Percentiles rank a stretch among this genome's conserved stretches.
These are phyloP conservation scores for Penicillium frequentans DNA, from an alignment of 2,329 filamentous ascomycete genomes.

Conservation along the genomic window DNA sequence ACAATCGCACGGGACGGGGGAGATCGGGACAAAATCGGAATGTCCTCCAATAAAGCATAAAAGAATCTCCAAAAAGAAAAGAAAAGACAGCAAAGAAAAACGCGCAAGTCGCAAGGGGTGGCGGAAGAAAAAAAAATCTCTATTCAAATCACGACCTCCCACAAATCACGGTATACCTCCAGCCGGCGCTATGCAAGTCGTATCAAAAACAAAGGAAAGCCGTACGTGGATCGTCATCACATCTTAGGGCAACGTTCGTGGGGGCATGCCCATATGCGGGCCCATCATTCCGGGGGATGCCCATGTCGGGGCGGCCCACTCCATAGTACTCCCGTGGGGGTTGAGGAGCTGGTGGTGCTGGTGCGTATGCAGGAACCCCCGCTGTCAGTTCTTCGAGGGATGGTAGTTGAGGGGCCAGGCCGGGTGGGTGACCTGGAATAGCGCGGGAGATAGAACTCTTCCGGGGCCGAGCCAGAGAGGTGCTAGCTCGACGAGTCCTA, in stretches of 20 bases:
- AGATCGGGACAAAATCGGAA: neutral
- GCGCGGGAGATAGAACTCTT: slow-evolving; percentile 42
- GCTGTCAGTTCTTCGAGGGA: slow-evolving; percentile 49
- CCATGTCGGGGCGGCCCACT: slow-evolving; percentile 33
- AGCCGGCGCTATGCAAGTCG: slow-evolving; percentile 42
- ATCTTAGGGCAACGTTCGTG: slow-evolving; percentile 37
- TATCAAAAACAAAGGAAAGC: slow-evolving; percentile 31
- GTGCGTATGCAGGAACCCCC: slow-evolving; percentile 46
- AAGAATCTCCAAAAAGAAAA: neutral
- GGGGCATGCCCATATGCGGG: slow-evolving; percentile 33
- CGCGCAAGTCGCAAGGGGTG: neutral
- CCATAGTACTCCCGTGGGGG: slow-evolving; percentile 39
- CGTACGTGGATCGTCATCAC: slow-evolving; percentile 23
- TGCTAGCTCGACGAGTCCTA: slow-evolving; percentile 38
- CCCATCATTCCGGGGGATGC: slow-evolving; percentile 33
- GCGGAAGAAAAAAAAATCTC: slow-evolving; percentile 20
- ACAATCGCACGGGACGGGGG: neutral
- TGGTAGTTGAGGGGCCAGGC: slow-evolving; percentile 37
- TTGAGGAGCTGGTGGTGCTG: slow-evolving; percentile 32
- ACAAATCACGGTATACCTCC: slow-evolving; percentile 35
- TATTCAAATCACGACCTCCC: slow-evolving; percentile 28
- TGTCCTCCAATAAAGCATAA: neutral
- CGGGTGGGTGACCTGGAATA: slow-evolving; percentile 27
- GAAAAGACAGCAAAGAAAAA: slow-evolving; percentile 14
- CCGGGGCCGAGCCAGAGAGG: slow-evolving; percentile 39